Percentiles rank a stretch among this genome's conserved stretches.
These are phyloP conservation scores for Ceratocystiopsis sp. DNA, from an alignment of 2,329 filamentous ascomycete genomes.

Conservation along the genomic window DNA sequence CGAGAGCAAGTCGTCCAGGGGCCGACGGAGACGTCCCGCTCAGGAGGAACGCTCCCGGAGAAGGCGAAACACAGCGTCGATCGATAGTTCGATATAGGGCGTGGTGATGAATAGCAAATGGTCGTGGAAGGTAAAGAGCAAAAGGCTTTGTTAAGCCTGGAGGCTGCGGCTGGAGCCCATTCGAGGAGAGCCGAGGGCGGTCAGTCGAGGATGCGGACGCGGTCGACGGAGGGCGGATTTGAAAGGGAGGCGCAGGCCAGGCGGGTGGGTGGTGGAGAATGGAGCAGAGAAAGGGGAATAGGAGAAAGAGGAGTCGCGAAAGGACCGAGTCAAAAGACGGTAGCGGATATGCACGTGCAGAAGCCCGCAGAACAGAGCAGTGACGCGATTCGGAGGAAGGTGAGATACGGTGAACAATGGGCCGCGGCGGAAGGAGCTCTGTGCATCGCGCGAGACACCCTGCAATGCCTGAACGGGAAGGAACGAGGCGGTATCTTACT, in stretches of 20 bases:
- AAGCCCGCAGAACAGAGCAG: neutral
- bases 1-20: too few species aligned
- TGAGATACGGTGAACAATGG: neutral
- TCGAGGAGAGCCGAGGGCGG: neutral
- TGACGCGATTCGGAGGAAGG: neutral
- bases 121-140: neutral
- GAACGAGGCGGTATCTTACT: neutral
- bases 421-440: too few species aligned
- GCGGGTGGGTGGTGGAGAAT: neutral
- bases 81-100: too few species aligned
- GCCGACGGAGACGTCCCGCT: too few species aligned
- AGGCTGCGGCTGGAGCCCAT: slow-evolving; percentile 2
- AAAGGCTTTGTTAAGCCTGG: slow-evolving; percentile 3
- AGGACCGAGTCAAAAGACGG: neutral
- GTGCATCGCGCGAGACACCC: neutral
- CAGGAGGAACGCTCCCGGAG: too few species aligned
- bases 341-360: neutral
- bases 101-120: too few species aligned
- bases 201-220: neutral
- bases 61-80: too few species aligned
- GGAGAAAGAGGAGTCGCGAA: neutral
- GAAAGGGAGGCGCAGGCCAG: neutral
- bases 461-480: too few species aligned
- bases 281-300: slow-evolving; percentile 1
- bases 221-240: neutral